phyloP scores from a whole-genome alignment of 2,329 filamentous ascomycete species.

The Verticillium klebahnii region DNA sequence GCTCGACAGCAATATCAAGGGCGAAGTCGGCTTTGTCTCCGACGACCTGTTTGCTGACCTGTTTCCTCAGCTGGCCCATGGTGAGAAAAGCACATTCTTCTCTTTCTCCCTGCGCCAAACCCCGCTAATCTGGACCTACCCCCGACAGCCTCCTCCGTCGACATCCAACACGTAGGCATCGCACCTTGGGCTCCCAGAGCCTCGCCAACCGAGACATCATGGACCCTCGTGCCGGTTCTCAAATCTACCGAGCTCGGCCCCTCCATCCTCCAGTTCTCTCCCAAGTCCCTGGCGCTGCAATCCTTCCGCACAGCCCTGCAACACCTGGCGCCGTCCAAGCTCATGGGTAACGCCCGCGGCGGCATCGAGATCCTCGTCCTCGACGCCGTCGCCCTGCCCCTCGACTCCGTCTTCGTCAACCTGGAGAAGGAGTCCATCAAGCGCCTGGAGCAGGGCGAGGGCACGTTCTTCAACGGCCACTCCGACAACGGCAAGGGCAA shows the following conservation, averaged over 20 bases:
- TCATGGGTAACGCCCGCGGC: constrained; percentile 65
- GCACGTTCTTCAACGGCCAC: constrained; percentile 69
- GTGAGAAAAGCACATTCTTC: constrained; percentile 33
- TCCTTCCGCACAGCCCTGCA: constrained; percentile 72
- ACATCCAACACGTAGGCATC: constrained; percentile 63
- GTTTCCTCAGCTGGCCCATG: constrained; percentile 57
- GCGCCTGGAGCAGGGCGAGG: constrained; percentile 77
- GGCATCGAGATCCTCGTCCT: constrained; percentile 81
- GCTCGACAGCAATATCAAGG: constrained; percentile 73
- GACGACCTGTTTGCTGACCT: constrained; percentile 81
- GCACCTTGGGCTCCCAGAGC: constrained; percentile 65
- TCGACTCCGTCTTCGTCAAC: constrained; percentile 84
- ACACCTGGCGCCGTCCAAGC: constrained; percentile 69
- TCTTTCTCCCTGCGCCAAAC: background rate
- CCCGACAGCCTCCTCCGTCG: constrained; percentile 17
- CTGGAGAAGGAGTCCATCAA: constrained; percentile 77
- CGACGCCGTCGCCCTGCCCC: constrained; percentile 71
- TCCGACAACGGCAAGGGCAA: constrained; percentile 36
- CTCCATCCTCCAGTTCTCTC: constrained; percentile 75
- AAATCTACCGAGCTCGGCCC: constrained; percentile 61
- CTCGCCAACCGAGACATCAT: constrained; percentile 59
- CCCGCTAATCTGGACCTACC: background rate
- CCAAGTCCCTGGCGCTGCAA: constrained; percentile 68
- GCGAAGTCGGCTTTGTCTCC: constrained; percentile 80
- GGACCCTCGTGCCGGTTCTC: constrained; percentile 80